Evolutionary conservation across 257 asterid genomes (phyloP), one percentile per base, ranked within the genome.

Genomic region (Solanum megistacrolobum): DNA sequence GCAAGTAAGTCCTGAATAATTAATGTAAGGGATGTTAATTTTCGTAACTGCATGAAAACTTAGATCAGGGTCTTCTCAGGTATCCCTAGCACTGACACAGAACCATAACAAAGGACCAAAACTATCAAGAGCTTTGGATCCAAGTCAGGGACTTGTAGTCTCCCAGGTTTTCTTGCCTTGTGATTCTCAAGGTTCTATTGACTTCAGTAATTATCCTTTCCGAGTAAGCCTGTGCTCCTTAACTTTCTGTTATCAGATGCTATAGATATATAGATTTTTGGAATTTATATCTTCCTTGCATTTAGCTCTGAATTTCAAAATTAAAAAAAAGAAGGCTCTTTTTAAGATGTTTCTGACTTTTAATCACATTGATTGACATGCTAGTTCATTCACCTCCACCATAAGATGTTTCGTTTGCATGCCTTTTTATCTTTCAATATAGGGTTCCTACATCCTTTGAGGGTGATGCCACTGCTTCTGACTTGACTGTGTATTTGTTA

Each of bases 101-200:
- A 92, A 89, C 93, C 93, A 92, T 88, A 90, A 86, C 89, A 98
- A 92, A 92, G 96, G 94, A 84, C 93, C 98, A 89, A 93, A 93
- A 89, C 86, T 91, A 86, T 86, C 90, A 41, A 91, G 87, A 16
- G 87, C 92, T 87, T 83, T 91, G 88, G 93, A 92, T 89, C 92
- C 68, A 86, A 96, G 92, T 87, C 98, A 93, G 88, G 96, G 96
- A 87, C 91, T 92, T 88, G 58, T 91, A 75, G 92, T 96, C 88
- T 96, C 99, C 79, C 99, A 96, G 93, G 98, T 97, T 88, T 92
- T 93, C 25, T 88, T 97, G 91, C 99, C 98, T 86, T 93, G 99
- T 87, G 96, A 97, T 92, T 96, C 96, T 91, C 95, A 93, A 65
- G 99, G 99, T 86, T 93, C 99, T 72, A 91, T 97, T 74, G 96